A percentile compares a stretch with the other conserved stretches of the same genome.
phyloP scores from a whole-genome alignment of 2,329 filamentous ascomycete species.

The Fusarium cyanostomum region DNA sequence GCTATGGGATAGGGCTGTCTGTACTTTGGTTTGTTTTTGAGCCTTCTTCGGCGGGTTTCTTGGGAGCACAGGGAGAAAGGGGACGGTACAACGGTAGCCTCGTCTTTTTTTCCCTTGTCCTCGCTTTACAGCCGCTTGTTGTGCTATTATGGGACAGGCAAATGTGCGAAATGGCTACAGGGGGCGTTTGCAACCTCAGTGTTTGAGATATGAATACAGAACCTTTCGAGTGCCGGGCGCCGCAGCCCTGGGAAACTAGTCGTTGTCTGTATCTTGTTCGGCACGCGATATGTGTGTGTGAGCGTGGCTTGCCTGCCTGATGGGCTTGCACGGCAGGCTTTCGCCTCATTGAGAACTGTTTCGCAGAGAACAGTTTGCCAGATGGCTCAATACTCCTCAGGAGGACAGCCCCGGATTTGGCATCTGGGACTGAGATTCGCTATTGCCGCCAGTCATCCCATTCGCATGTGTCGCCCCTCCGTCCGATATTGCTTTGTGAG shows the following conservation, averaged over 20 bases:
- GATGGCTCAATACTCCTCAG: not conserved
- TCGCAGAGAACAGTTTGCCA: not conserved
- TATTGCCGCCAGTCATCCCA: not conserved
- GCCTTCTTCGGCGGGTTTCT: constrained; percentile 17
- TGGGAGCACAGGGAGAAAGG: constrained; percentile 19
- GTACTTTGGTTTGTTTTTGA: constrained; percentile 35
- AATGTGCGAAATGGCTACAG: constrained; percentile 27
- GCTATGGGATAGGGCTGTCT: constrained; percentile 28
- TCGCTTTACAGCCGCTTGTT: constrained; percentile 21
- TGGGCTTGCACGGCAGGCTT: not conserved
- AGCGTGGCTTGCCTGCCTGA: constrained; percentile 5
- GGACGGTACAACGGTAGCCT: constrained; percentile 11
- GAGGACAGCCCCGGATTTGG: constrained; percentile 18
- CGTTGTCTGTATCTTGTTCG: not conserved
- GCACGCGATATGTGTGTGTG: not conserved
- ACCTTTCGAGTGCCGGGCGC: constrained; percentile 24
- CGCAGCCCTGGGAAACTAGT: constrained; percentile 14
- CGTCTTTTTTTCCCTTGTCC: constrained; percentile 18
- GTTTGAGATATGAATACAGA: constrained; percentile 35
- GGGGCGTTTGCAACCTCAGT: constrained; percentile 25
- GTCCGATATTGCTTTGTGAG: not conserved
- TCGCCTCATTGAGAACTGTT: not conserved
- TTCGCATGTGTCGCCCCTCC: not conserved
- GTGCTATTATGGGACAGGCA: constrained; percentile 25
- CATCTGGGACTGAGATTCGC: not conserved